Base-by-base conservation (phyloP, 2,329 filamentous ascomycete genomes). In the Kalaharituber pfeilii region DNA sequence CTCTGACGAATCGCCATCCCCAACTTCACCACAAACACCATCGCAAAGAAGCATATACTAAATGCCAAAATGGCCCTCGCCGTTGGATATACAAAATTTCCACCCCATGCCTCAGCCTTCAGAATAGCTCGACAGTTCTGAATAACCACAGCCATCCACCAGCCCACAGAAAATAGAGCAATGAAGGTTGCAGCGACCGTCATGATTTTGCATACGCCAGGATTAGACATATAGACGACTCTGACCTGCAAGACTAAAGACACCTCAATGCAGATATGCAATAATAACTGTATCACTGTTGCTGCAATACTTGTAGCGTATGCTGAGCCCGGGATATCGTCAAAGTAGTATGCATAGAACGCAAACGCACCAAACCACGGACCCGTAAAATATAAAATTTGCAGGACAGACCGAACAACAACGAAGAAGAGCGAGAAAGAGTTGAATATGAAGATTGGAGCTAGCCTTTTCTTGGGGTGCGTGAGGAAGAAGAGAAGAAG, bases 401-500 rank as follows among this genome's bases (percentile, higher is more conserved):
- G 69, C 4, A 86, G 67, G 15, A 75, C 66, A 63, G 73, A 74
- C 56, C 83, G 80, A 47, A 79, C 66, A 50, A 76, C 69, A 67
- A 82, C 80, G 63, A 80, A 65, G 50, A 75, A 51, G 20, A 93
- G 73, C 13, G 77, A 76, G 24, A 73, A 56, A 20, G 75, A 60
- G 65, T 88, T 86, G 62, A 87, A 70, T 59, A 80, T 64, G 65
- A 83, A 84, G 20, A 85, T 74, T 0, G 72, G 65, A 1, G 81
- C 80, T 52, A 70, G 69, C 56, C 84, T 76, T 66, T 85, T 86
- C 60, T 77, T 71, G 0, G 71, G 66, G 20, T 77, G 77, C 0
- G 84, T 87, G 66, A 88, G 73, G 55, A 81, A 68, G 9, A 86
- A 68, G 2, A 88, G 70, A 27, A 83, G 72, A 44, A 82, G 61